Evolutionary conservation across 176 grass and related monocot genomes (phyloP).

Genomic region (Zizania latifolia): DNA sequence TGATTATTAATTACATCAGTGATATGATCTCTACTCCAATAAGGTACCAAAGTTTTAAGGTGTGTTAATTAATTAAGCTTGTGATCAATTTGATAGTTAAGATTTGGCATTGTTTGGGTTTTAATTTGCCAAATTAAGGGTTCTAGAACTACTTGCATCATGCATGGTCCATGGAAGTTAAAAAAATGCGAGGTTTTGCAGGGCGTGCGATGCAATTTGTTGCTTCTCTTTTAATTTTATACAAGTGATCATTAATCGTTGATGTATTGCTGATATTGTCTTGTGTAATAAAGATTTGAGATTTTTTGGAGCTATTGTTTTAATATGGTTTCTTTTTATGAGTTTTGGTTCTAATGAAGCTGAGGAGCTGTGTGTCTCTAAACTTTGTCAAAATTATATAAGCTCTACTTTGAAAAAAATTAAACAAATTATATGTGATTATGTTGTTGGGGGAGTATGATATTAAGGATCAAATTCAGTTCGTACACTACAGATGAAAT

Average conservation of each 20-base stretch:
- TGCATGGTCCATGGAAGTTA: not conserved
- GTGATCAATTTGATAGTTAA: constrained; percentile 18
- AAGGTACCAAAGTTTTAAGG: constrained; percentile 39
- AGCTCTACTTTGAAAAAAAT: too few relatives aligned
- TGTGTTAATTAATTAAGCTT: not conserved
- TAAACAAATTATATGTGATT: too few relatives aligned
- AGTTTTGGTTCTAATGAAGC: not conserved
- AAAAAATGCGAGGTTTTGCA: constrained; percentile 4
- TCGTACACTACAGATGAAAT: too few relatives aligned
- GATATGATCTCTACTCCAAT: constrained; percentile 21
- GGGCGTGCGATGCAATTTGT: constrained; percentile 16
- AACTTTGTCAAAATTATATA: too few relatives aligned
- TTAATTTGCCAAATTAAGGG: not conserved
- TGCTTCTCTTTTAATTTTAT: constrained; percentile 38
- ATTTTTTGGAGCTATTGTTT: constrained; percentile 10
- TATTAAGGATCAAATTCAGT: too few relatives aligned
- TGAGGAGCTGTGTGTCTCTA: too few relatives aligned
- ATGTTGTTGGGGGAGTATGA: too few relatives aligned
- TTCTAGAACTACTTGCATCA: constrained; percentile 7
- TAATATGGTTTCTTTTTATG: not conserved
- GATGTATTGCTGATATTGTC: not conserved
- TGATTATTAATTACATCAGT: not conserved
- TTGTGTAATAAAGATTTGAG: constrained; percentile 39
- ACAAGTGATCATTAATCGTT: constrained; percentile 20
- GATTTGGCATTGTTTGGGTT: not conserved